These are phyloP conservation scores for Hymenoscyphus infarciens DNA, from an alignment of 2,329 filamentous ascomycete species.

Conservation along the genomic window DNA sequence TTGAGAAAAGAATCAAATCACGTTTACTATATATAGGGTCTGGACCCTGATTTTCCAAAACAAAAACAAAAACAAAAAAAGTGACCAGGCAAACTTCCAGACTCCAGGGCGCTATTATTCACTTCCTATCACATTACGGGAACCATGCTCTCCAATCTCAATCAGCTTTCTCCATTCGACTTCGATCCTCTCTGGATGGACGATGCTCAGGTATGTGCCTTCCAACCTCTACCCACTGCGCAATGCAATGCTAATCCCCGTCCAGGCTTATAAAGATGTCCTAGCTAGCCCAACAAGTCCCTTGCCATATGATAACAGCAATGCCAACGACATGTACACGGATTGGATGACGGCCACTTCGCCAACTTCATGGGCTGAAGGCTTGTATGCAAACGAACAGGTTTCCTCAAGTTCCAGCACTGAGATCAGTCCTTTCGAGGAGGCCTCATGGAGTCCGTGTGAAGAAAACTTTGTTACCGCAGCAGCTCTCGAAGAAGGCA, in stretches of 20 bases:
- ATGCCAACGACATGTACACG: not conserved
- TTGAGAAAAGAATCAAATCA: too few relatives aligned
- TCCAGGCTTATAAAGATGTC: not conserved
- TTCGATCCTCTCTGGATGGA: slow-evolving; percentile 2
- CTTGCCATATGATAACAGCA: too few relatives aligned
- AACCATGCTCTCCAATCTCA: not conserved
- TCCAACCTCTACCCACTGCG: not conserved
- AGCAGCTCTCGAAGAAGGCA: not conserved
- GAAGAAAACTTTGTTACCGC: not conserved
- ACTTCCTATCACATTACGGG: too few relatives aligned
- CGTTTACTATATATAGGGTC: too few relatives aligned
- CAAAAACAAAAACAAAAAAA: too few relatives aligned
- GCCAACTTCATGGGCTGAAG: not conserved
- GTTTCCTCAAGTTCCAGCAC: not conserved
- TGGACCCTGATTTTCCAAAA: too few relatives aligned
- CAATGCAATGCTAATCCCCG: not conserved
- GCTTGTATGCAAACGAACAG: not conserved
- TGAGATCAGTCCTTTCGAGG: not conserved
- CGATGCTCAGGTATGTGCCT: not conserved
- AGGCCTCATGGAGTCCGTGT: not conserved
- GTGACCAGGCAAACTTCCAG: too few relatives aligned
- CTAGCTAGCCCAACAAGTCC: not conserved
- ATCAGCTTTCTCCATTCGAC: not conserved
- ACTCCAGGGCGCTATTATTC: too few relatives aligned
- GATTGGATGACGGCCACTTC: not conserved